Percentiles rank a stretch among this genome's conserved stretches.
These are phyloP conservation scores for Trichoderma sp. DNA, from an alignment of 2,329 filamentous ascomycete species.

Conservation along the genomic window DNA sequence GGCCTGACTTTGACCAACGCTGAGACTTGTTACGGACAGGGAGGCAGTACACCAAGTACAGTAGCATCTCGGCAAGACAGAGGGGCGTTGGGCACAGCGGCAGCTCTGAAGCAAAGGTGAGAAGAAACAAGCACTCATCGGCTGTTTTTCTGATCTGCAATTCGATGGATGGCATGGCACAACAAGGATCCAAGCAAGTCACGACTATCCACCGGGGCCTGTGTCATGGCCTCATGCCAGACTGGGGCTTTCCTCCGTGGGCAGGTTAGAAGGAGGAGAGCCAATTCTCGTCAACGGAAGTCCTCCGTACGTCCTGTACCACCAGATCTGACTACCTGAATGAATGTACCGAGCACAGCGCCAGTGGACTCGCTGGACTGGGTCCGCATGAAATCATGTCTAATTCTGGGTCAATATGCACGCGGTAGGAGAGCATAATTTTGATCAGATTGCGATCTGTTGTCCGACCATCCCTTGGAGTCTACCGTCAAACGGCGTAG, in stretches of 20 bases:
- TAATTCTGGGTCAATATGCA: conserved; percentile 3
- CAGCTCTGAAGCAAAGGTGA: not conserved
- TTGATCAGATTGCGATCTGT: conserved; percentile 12
- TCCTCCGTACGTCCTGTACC: not conserved
- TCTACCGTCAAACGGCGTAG: not conserved
- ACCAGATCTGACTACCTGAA: conserved; percentile 1
- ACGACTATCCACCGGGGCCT: not conserved
- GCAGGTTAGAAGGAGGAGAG: not conserved
- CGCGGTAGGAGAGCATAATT: conserved; percentile 7
- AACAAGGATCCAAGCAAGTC: conserved; percentile 11
- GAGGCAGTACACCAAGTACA: not conserved
- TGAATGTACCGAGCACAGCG: not conserved
- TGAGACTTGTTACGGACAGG: not conserved
- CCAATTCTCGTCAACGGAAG: conserved; percentile 4
- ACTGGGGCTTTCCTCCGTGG: not conserved
- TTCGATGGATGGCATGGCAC: not conserved
- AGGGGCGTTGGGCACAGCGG: not conserved
- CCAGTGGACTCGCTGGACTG: not conserved
- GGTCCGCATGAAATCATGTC: conserved; percentile 8
- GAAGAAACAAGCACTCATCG: not conserved
- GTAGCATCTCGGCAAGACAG: not conserved
- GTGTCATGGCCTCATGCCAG: conserved; percentile 10
- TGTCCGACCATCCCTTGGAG: conserved; percentile 1
- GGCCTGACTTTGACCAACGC: not conserved
- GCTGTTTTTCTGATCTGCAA: conserved; percentile 1